Evolutionary conservation across 2,329 filamentous ascomycete genomes (phyloP).

Genomic region (Xylariaceae sp.): DNA sequence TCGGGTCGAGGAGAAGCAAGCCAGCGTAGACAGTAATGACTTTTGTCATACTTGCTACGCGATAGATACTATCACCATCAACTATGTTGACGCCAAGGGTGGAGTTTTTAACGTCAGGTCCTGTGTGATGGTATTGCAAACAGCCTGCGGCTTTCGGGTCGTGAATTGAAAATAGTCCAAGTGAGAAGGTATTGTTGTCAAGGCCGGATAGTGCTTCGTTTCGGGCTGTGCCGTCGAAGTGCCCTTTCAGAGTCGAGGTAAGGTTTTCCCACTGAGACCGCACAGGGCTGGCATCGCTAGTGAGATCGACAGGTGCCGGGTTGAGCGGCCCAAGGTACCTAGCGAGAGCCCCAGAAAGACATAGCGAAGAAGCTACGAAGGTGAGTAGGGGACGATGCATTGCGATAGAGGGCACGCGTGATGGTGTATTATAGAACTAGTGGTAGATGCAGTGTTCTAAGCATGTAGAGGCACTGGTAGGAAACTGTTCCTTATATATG

Average conservation of each 20-base stretch:
- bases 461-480: too few species aligned
- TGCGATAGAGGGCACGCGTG: not conserved
- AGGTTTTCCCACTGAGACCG: conserved; percentile 43
- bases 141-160: conserved; percentile 37
- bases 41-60: conserved; percentile 49
- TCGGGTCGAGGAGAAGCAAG: conserved; percentile 42
- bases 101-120: conserved; percentile 40
- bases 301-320: conserved; percentile 44
- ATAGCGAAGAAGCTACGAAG: conserved; percentile 14
- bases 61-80: conserved; percentile 50
- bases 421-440: not conserved
- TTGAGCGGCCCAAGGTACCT: conserved; percentile 41
- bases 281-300: conserved; percentile 41
- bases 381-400: conserved; percentile 8
- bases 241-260: conserved; percentile 33
- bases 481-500: too few species aligned
- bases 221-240: conserved; percentile 27
- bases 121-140: conserved; percentile 46
- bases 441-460: not conserved
- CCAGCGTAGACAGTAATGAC: conserved; percentile 47
- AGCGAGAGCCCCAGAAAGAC: conserved; percentile 12
- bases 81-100: conserved; percentile 43
- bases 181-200: conserved; percentile 47
- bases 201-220: conserved; percentile 26
- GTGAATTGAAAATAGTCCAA: conserved; percentile 47